Percentiles rank a stretch among this genome's conserved stretches.
These are phyloP conservation scores for Pseudoneurospora amorphoporcata DNA, from an alignment of 495 filamentous ascomycete species.

Conservation along the genomic window DNA sequence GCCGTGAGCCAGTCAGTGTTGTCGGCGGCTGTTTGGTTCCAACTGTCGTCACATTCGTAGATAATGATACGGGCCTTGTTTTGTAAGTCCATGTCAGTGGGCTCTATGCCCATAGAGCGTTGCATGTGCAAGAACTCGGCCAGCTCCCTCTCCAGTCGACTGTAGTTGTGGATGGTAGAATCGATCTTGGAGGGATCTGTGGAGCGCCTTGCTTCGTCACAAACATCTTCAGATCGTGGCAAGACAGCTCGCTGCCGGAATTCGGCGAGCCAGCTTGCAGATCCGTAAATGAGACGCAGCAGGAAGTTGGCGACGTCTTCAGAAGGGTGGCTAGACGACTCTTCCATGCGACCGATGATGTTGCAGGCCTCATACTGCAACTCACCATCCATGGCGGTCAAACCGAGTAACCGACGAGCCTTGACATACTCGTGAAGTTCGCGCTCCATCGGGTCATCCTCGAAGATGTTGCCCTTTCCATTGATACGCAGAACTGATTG, in stretches of 20 bases:
- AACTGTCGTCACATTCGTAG: conserved; percentile 55
- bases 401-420: conserved; percentile 36
- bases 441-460: conserved; percentile 35
- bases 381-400: conserved; percentile 44
- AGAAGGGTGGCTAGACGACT: conserved; percentile 31
- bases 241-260: conserved; percentile 40
- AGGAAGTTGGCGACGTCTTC: conserved; percentile 39
- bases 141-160: conserved; percentile 49
- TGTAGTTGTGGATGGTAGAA: conserved; percentile 42
- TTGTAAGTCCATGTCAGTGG: conserved; percentile 53
- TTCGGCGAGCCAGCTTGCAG: conserved; percentile 34
- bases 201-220: conserved; percentile 32
- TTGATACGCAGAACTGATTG: conserved; percentile 33
- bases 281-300: conserved; percentile 32
- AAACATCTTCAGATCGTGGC: conserved; percentile 39
- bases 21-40: conserved; percentile 65
- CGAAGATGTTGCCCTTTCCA: conserved; percentile 38
- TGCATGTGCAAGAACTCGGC: conserved; percentile 43
- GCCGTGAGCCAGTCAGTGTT: conserved; percentile 48
- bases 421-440: conserved; percentile 40
- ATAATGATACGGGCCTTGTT: conserved; percentile 52
- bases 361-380: conserved; percentile 41
- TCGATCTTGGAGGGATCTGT: conserved; percentile 42
- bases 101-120: conserved; percentile 38
- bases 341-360: conserved; percentile 40